A percentile compares a stretch with the other conserved stretches of the same genome.
These are phyloP conservation scores for Colletotrichum costaricense DNA, from an alignment of 2,329 filamentous ascomycete species.

Conservation along the genomic window DNA sequence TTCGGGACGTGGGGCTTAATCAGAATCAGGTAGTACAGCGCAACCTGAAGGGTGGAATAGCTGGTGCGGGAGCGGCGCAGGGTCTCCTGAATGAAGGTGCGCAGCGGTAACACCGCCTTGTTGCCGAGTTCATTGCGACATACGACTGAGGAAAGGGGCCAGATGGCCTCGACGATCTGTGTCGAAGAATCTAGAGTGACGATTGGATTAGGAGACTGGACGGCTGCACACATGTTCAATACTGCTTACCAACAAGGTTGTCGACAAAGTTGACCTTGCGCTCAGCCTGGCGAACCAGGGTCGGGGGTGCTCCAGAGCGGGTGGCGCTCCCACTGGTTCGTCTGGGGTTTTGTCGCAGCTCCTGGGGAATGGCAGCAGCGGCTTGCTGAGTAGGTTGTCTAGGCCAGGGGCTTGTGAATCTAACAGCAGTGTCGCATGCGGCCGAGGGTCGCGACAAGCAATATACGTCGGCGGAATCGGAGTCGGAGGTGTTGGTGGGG, in stretches of 20 bases:
- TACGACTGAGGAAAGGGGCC: conserved; percentile 87
- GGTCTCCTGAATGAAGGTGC: conserved; percentile 98
- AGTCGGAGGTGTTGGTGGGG: conserved; percentile 70
- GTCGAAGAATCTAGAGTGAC: conserved; percentile 85
- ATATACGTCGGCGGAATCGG: conserved; percentile 59
- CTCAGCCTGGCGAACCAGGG: conserved; percentile 87
- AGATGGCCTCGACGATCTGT: conserved; percentile 96
- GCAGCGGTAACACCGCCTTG: conserved; percentile 86
- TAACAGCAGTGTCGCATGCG: conserved; percentile 43
- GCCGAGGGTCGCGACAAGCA: conserved; percentile 49
- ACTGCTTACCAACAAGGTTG: conserved; percentile 91
- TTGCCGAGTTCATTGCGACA: conserved; percentile 78
- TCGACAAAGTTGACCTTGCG: conserved; percentile 96
- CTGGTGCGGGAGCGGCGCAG: conserved; percentile 93
- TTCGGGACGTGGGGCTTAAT: conserved; percentile 91
- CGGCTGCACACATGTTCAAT: conserved; percentile 29
- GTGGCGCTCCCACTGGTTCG: conserved; percentile 67
- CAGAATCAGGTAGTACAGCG: conserved; percentile 93
- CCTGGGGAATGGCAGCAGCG: conserved; percentile 60
- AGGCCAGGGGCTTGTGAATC: conserved; percentile 46
- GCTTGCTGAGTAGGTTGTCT: conserved; percentile 39
- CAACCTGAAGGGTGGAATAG: conserved; percentile 97
- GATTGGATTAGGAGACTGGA: conserved; percentile 44
- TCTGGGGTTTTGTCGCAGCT: conserved; percentile 74
- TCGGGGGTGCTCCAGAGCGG: conserved; percentile 67